Evolutionary conservation across 2,329 filamentous ascomycete genomes (phyloP).

Genomic region (Sphaerulina vaccinii): DNA sequence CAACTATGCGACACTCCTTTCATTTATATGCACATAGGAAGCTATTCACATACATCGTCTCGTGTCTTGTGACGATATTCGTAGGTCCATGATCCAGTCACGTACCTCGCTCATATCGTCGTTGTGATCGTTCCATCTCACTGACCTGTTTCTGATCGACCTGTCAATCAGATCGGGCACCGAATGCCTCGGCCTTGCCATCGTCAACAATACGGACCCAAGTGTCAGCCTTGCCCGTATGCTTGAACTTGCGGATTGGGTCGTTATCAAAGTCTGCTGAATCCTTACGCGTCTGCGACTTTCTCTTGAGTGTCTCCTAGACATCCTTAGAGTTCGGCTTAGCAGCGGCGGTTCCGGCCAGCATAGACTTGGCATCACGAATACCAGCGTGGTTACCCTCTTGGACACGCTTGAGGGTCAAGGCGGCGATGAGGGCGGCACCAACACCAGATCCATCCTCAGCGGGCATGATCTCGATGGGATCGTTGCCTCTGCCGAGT

Average conservation of each 20-base stretch:
- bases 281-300: background rate
- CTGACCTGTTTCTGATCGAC: background rate
- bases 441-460: conserved; percentile 98
- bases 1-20: background rate
- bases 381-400: conserved; percentile 60
- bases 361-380: conserved; percentile 49
- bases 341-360: conserved; percentile 37
- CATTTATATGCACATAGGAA: background rate
- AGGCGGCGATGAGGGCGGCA: conserved; percentile 83
- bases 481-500: conserved; percentile 63
- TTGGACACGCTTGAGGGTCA: conserved; percentile 63
- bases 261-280: background rate
- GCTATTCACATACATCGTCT: background rate
- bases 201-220: conserved; percentile 1
- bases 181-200: background rate
- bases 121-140: background rate
- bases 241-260: conserved; percentile 5
- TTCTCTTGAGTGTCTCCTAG: conserved; percentile 14
- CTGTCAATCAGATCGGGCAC: no score
- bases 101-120: background rate
- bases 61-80: background rate
- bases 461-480: conserved; percentile 80
- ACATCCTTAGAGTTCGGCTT: conserved; percentile 22
- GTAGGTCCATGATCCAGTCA: background rate
- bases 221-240: background rate